A percentile compares a stretch with the other conserved stretches of the same genome.
These are phyloP conservation scores for Macrophomina phaseolina DNA, from an alignment of 2,329 filamentous ascomycete genomes.

Conservation along the genomic window DNA sequence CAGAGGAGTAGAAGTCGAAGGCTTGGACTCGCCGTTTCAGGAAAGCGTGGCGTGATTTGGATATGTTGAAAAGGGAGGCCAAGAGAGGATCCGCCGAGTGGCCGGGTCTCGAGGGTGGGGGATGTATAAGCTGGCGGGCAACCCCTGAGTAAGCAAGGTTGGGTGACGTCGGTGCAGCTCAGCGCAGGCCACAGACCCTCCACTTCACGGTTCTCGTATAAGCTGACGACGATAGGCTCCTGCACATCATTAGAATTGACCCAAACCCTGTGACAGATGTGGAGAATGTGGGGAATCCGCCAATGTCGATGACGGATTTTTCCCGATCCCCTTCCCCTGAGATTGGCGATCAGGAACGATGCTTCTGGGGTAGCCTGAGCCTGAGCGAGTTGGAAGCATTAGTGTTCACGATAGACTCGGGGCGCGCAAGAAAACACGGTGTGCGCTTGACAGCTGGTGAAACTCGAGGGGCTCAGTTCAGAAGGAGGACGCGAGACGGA, in stretches of 20 bases:
- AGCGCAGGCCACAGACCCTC: constrained; percentile 8
- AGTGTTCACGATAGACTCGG: not conserved
- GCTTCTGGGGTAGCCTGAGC: constrained; percentile 1
- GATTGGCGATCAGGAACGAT: constrained; percentile 23
- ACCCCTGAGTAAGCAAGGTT: constrained; percentile 18
- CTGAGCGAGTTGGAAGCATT: not conserved
- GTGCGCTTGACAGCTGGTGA: constrained; percentile 12
- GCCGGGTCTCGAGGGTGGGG: constrained; percentile 1
- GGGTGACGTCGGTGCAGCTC: constrained; percentile 5
- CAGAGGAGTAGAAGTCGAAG: not conserved
- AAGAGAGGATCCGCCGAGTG: constrained; percentile 9
- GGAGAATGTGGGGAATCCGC: constrained; percentile 18
- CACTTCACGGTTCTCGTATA: constrained; percentile 19
- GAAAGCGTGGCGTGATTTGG: constrained; percentile 21
- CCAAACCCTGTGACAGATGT: constrained; percentile 7
- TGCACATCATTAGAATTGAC: constrained; percentile 21
- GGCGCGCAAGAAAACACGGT: not conserved
- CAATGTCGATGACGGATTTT: constrained; percentile 14
- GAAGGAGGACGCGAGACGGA: not conserved
- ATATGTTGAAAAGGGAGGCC: constrained; percentile 1
- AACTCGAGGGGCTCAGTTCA: not conserved
- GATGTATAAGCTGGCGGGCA: constrained; percentile 17
- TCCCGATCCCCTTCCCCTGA: constrained; percentile 24
- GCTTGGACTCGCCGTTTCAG: constrained; percentile 12
- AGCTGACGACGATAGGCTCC: constrained; percentile 25